phyloP scores from a whole-genome alignment of 2,329 filamentous ascomycete species.

The Tolypocladium ovalisporum region DNA sequence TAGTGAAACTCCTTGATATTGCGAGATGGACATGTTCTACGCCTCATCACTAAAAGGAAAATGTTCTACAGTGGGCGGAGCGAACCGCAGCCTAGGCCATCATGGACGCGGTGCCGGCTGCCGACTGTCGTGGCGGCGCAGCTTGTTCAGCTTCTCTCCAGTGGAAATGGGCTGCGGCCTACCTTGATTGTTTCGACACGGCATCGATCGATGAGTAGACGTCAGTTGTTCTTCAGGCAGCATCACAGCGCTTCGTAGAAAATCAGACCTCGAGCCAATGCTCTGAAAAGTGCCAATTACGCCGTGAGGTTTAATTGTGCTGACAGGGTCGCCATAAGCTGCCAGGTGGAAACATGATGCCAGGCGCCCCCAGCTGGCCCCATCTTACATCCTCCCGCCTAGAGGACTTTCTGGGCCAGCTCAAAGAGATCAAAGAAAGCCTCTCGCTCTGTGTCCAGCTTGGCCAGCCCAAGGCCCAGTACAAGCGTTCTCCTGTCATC shows the following conservation, averaged over 20 bases:
- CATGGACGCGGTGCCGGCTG: neutral
- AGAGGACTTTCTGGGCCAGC: slow-evolving; percentile 47
- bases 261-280: neutral
- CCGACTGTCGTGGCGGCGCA: neutral
- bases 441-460: slow-evolving; percentile 38
- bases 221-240: too few relatives aligned
- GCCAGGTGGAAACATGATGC: neutral
- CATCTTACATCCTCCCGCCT: neutral
- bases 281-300: too few relatives aligned
- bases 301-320: neutral
- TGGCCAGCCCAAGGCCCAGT: slow-evolving; percentile 47
- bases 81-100: neutral
- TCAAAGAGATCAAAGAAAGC: slow-evolving; percentile 57
- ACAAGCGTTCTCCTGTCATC: slow-evolving; percentile 51
- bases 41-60: too few relatives aligned
- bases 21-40: too few relatives aligned
- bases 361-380: neutral
- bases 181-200: too few relatives aligned
- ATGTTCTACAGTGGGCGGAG: neutral
- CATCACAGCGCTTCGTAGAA: neutral
- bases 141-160: neutral
- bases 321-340: neutral
- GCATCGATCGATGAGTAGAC: too few relatives aligned
- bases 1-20: neutral
- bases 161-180: neutral